phyloP scores from a whole-genome alignment of 441 rosid species.

The Erodium texanum region DNA sequence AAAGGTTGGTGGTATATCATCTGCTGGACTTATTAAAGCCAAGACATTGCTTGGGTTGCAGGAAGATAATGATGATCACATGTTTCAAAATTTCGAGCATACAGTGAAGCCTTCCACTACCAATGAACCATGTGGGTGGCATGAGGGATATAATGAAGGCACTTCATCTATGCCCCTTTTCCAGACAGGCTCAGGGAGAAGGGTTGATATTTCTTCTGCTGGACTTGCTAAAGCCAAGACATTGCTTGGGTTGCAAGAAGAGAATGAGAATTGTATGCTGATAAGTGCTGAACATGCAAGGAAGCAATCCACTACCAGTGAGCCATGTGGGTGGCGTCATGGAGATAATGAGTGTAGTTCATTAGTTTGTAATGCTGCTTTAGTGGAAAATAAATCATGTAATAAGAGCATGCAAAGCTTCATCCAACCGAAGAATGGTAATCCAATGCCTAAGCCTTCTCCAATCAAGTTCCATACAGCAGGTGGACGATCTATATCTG shows the following conservation, averaged over 20 bases:
- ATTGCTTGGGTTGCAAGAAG: conserved; percentile 56
- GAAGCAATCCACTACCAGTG: conserved; percentile 19
- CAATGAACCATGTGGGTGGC: conserved; percentile 20
- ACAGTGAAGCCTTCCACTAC: conserved; percentile 22
- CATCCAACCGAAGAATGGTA: conserved; percentile 25
- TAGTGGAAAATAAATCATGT: conserved; percentile 23
- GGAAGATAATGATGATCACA: conserved; percentile 24
- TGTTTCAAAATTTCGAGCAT: conserved; percentile 28
- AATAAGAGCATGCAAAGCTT: conserved; percentile 21
- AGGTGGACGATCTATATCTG: conserved; percentile 76
- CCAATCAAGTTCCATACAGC: conserved; percentile 80
- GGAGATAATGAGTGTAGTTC: conserved; percentile 9
- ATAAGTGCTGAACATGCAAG: conserved; percentile 29
- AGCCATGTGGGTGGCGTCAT: conserved; percentile 16
- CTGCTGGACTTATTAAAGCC: conserved; percentile 65
- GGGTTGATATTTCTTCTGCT: conserved; percentile 50
- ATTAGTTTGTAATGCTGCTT: conserved; percentile 21
- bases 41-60: conserved; percentile 61
- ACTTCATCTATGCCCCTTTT: conserved; percentile 11
- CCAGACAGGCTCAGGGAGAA: conserved; percentile 66
- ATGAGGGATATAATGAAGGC: not conserved
- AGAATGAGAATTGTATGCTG: conserved; percentile 20
- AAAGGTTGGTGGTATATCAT: conserved; percentile 43
- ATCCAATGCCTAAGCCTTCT: conserved; percentile 38
- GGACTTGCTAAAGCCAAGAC: conserved; percentile 67